Percentiles rank a stretch among this genome's conserved stretches.
These are phyloP conservation scores for Lathyrus aphaca DNA, from an alignment of 306 rosid genomes.

Conservation along the genomic window DNA sequence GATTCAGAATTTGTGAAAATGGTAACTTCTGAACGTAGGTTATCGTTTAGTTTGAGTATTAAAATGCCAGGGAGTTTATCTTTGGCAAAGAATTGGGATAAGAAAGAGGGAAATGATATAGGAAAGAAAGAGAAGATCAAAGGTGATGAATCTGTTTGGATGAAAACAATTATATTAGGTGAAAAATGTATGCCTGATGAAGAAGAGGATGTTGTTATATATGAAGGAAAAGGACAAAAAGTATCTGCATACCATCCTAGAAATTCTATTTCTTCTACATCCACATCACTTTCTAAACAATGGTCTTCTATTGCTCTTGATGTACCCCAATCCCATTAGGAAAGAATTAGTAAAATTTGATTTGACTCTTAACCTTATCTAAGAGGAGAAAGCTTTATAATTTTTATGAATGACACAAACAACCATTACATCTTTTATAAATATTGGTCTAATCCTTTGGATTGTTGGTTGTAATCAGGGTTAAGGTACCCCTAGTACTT, in stretches of 20 bases:
- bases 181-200: slow-evolving; percentile 72
- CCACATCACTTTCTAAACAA: slow-evolving; percentile 55
- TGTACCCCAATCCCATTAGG: slow-evolving; percentile 18
- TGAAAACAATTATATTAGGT: slow-evolving; percentile 79
- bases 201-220: slow-evolving; percentile 56
- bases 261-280: slow-evolving; percentile 29
- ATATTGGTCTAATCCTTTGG: too few relatives aligned
- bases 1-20: slow-evolving; percentile 38
- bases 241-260: slow-evolving; percentile 75
- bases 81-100: slow-evolving; percentile 46
- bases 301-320: slow-evolving; percentile 47
- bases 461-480: too few relatives aligned
- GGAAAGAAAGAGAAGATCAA: slow-evolving; percentile 42
- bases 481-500: too few relatives aligned
- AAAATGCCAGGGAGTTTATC: slow-evolving; percentile 61
- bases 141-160: slow-evolving; percentile 74
- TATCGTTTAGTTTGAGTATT: slow-evolving; percentile 47
- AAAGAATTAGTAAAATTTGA: slow-evolving; percentile 25
- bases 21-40: slow-evolving; percentile 48
- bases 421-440: too few relatives aligned
- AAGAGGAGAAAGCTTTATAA: too few relatives aligned
- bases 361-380: too few relatives aligned
- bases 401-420: too few relatives aligned
- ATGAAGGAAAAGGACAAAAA: slow-evolving; percentile 64
- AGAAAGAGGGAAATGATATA: neutral